Percentiles rank a stretch among this genome's conserved stretches.
Conservation (phyloP, 1,139 yeast genomes). For the Saccharomycopsis phalli region DNA sequence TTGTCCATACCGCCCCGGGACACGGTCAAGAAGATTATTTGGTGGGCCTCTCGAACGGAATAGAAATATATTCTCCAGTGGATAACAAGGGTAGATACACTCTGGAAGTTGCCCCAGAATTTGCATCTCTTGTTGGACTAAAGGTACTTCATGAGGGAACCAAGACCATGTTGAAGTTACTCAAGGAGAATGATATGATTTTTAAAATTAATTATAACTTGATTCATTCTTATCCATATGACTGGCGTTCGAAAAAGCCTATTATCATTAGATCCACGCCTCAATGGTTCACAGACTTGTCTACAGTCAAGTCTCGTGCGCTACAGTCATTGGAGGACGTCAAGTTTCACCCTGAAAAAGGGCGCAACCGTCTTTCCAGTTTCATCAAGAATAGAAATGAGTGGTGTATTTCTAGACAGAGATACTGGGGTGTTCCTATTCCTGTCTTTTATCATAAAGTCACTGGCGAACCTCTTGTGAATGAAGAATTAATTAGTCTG, state of each 20-base stretch:
- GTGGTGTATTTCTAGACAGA: constrained; percentile 96
- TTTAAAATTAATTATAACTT: constrained; percentile 42
- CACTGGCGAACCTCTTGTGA: constrained; percentile 51
- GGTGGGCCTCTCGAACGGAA: constrained; percentile 48
- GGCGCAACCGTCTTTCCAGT: constrained; percentile 59
- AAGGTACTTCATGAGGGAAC: constrained; percentile 59
- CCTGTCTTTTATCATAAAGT: constrained; percentile 67
- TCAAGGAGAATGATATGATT: constrained; percentile 40
- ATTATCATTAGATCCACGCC: constrained; percentile 94
- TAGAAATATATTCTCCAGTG: constrained; percentile 67
- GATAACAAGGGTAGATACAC: constrained; percentile 63
- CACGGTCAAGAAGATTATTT: constrained; percentile 93
- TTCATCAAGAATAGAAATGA: constrained; percentile 76
- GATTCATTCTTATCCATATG: constrained; percentile 86
- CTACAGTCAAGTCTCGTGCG: constrained; percentile 58
- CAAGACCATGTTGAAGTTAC: constrained; percentile 34
- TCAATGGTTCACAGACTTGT: constrained; percentile 92
- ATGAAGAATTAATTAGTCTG: constrained; percentile 41
- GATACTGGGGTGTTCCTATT: constrained; percentile 98
- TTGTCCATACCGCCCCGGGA: constrained; percentile 96
- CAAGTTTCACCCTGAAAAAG: constrained; percentile 63
- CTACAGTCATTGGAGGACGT: constrained; percentile 52
- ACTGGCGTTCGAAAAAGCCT: constrained; percentile 94
- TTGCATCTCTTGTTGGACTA: constrained; percentile 39
- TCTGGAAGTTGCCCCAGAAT: constrained; percentile 38